Conservation (phyloP, 768 basidiomycete species). For the Naganishia randhawae region DNA sequence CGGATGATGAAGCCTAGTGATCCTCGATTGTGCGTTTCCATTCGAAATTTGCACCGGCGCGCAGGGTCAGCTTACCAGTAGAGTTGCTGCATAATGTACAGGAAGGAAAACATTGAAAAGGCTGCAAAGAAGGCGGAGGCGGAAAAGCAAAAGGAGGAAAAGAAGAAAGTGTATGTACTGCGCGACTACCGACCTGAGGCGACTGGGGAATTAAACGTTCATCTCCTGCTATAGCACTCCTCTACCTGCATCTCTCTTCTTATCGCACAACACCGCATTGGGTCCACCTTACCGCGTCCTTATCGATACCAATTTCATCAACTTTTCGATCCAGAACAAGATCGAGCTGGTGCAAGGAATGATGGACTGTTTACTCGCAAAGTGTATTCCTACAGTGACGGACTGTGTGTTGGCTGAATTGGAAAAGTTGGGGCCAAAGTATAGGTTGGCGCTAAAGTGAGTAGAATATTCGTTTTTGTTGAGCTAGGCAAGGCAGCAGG, state of each 20-base stretch:
- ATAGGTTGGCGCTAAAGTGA: slow-evolving; percentile 87
- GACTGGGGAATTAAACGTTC: not conserved
- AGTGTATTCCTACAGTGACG: slow-evolving; percentile 98
- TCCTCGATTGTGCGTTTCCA: slow-evolving; percentile 70
- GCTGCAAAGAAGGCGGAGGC: slow-evolving; percentile 62
- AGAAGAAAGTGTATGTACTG: slow-evolving; percentile 61
- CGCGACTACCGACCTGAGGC: not conserved
- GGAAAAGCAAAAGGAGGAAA: slow-evolving; percentile 48
- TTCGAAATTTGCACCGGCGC: not conserved
- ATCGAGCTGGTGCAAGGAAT: slow-evolving; percentile 92
- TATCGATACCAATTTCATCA: slow-evolving; percentile 99
- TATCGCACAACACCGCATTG: slow-evolving; percentile 90
- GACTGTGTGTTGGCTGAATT: slow-evolving; percentile 98
- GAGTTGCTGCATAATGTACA: slow-evolving; percentile 49
- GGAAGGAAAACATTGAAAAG: slow-evolving; percentile 90
- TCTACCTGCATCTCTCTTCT: slow-evolving; percentile 79
- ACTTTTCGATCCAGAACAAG: slow-evolving; percentile 96
- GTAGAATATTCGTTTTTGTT: slow-evolving; percentile 42
- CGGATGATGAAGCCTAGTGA: slow-evolving; percentile 91
- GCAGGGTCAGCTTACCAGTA: not conserved
- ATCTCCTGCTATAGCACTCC: slow-evolving; percentile 57
- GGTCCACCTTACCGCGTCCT: slow-evolving; percentile 95
- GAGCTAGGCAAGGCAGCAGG: not conserved
- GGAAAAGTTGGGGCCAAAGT: slow-evolving; percentile 93
- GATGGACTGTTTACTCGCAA: slow-evolving; percentile 99